Conservation (phyloP, 495 filamentous ascomycete species). For the Ascodesmis nigricans region DNA sequence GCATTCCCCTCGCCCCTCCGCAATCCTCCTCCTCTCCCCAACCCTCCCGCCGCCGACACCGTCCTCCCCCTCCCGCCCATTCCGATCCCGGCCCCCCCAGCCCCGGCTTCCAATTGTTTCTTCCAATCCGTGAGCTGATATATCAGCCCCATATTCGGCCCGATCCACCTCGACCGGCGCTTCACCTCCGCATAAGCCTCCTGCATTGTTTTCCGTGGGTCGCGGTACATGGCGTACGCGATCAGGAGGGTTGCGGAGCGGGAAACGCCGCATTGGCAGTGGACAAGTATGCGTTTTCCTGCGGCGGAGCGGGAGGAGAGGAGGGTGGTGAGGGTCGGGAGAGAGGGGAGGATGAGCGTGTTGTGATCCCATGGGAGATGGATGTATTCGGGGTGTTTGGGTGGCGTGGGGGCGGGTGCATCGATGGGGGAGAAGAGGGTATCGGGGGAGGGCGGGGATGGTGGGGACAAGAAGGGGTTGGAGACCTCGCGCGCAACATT, state of each 20-base stretch:
- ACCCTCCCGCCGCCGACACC: conserved; percentile 10
- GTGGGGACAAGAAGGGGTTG: conserved; percentile 89
- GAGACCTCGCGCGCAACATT: conserved; percentile 88
- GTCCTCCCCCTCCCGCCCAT: conserved; percentile 15
- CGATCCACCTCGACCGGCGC: conserved; percentile 77
- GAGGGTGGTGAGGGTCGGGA: conserved; percentile 61
- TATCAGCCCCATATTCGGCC: conserved; percentile 94
- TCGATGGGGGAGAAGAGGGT: conserved; percentile 13
- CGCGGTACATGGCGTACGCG: conserved; percentile 85
- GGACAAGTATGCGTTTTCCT: conserved; percentile 72
- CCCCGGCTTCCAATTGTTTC: conserved; percentile 36
- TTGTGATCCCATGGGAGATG: conserved; percentile 97
- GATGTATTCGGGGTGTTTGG: conserved; percentile 56
- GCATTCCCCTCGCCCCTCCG: conserved; percentile 15
- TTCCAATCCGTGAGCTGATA: conserved; percentile 92
- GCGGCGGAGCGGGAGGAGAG: conserved; percentile 59
- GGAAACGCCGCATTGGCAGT: conserved; percentile 91
- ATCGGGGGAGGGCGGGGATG: no score
- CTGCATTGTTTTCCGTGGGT: conserved; percentile 68
- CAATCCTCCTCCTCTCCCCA: conserved; percentile 16
- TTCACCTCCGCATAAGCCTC: conserved; percentile 86
- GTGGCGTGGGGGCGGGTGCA: conserved; percentile 3
- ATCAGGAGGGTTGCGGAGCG: conserved; percentile 93
- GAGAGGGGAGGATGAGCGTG: conserved; percentile 74
- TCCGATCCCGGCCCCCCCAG: conserved; percentile 6